Base-by-base conservation (phyloP, 1,284 basidiomycete genomes). In the Heterobasidion irregulare region DNA sequence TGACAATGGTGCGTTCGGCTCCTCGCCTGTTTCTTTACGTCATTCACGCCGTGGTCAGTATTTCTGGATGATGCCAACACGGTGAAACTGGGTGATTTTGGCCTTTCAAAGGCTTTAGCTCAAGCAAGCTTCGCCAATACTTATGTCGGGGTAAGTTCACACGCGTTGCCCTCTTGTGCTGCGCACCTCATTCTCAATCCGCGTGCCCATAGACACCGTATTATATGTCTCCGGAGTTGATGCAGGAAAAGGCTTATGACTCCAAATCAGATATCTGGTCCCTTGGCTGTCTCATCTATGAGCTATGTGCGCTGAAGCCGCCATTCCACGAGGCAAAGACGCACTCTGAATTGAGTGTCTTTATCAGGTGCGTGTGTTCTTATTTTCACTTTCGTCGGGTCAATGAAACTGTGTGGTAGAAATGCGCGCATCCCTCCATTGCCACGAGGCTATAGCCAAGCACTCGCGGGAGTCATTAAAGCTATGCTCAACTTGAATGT, bases 261-360 rank as follows among this genome's bases (percentile, higher is more conserved):
- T 89, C 91, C 18, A 98, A 98, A 72, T 94, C 92, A 0, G 95
- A 99, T 66, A 97, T 99, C 52, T 99, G 96, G 96, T 95, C 93
- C 10, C 79, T 98, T 38, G 96, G 95, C 1, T 99, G 96, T 70
- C 78, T 98, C 45, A 92, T 98, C 43, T 98, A 92, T 68, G 95
- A 98, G 72, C 81, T 98, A 52, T 98, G 95, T 63, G 92, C 95
- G 0, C 77, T 93, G 53, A 88, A 89, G 62, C 93, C 92, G 0
- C 93, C 93, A 9, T 95, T 95, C 63, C 87, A 92, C 63, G 91
- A 94, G 70, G 92, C 93, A 0, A 86, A 90, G 67, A 93, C 92
- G 0, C 92, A 94, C 60, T 78, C 82, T 0, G 92, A 95, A 65
- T 75, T 95, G 10, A 90, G 86, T 55, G 83, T 86, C 58, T 80